Conservation (phyloP, 176 grass and related monocot species). For the Elaeis guineensis region DNA sequence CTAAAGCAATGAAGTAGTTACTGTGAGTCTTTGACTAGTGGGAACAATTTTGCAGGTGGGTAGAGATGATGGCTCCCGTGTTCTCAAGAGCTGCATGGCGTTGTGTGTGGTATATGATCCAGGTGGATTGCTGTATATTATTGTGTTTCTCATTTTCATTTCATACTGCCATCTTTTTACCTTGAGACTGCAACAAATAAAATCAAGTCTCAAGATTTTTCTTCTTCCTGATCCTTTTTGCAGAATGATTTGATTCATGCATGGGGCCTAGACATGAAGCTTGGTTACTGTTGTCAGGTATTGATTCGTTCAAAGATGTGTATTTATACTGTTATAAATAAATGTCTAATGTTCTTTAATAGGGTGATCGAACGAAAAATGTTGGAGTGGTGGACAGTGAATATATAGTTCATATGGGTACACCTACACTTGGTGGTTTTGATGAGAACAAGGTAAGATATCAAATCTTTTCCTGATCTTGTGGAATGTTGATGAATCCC, state of each 20-base stretch:
- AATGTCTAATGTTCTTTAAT: not conserved
- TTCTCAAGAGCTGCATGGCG: constrained; percentile 13
- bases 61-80: constrained; percentile 16
- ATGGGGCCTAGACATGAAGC: constrained; percentile 17
- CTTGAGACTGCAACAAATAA: no score
- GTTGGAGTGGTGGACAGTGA: constrained; percentile 9
- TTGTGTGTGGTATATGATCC: constrained; percentile 14
- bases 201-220: no score
- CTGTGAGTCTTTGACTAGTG: not conserved
- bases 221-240: not conserved
- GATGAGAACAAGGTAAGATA: constrained; percentile 1
- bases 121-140: no score
- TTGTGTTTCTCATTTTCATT: no score
- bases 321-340: not conserved
- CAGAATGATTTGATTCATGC: constrained; percentile 18
- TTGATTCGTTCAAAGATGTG: not conserved
- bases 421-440: constrained; percentile 8
- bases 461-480: not conserved
- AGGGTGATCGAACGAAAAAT: constrained; percentile 6
- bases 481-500: no score
- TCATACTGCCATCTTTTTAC: no score
- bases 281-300: constrained; percentile 17
- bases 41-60: constrained; percentile 1
- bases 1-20: no score
- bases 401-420: constrained; percentile 16